Percentiles rank a stretch among this genome's conserved stretches.
phyloP scores from a whole-genome alignment of 176 grass and related monocot species.

The Aegilops longissima region DNA sequence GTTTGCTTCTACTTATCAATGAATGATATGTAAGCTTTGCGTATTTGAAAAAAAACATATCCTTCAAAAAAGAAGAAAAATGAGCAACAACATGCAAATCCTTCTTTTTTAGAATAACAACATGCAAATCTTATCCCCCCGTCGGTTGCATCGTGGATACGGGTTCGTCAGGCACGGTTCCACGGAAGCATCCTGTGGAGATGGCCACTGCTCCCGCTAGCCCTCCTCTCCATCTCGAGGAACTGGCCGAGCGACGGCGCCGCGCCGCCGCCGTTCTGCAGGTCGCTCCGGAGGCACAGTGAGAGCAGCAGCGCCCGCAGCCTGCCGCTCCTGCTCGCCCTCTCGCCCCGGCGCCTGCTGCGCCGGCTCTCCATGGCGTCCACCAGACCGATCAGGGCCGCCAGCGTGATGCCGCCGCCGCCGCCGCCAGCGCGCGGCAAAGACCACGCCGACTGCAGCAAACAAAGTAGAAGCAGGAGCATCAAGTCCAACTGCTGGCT shows the following conservation, averaged over 20 bases:
- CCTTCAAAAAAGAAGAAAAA: too few relatives aligned
- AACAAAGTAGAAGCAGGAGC: background rate
- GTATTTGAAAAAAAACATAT: too few relatives aligned
- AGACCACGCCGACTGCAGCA: slow-evolving; percentile 40
- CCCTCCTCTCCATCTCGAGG: slow-evolving; percentile 65
- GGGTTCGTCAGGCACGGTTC: background rate
- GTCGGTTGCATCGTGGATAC: background rate
- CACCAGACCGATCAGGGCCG: slow-evolving; percentile 53
- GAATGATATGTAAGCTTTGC: too few relatives aligned
- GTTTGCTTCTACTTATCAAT: too few relatives aligned
- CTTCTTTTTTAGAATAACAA: background rate
- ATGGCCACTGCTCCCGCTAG: background rate
- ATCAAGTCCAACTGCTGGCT: background rate
- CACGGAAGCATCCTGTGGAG: background rate
- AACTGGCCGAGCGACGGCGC: slow-evolving; percentile 58
- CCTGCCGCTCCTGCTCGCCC: slow-evolving; percentile 37
- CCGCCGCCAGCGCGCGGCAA: slow-evolving; percentile 24
- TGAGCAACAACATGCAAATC: too few relatives aligned
- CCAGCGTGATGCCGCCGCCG: slow-evolving; percentile 46
- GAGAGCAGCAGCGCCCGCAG: slow-evolving; percentile 61
- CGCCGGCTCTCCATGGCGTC: slow-evolving; percentile 48
- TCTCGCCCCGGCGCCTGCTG: slow-evolving; percentile 28
- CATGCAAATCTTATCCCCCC: background rate
- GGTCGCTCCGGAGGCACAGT: slow-evolving; percentile 57
- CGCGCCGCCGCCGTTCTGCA: slow-evolving; percentile 18